A percentile compares a stretch with the other conserved stretches of the same genome.
These are phyloP conservation scores for Melocanna baccifera DNA, from an alignment of 176 grass and related monocot genomes.

Conservation along the genomic window DNA sequence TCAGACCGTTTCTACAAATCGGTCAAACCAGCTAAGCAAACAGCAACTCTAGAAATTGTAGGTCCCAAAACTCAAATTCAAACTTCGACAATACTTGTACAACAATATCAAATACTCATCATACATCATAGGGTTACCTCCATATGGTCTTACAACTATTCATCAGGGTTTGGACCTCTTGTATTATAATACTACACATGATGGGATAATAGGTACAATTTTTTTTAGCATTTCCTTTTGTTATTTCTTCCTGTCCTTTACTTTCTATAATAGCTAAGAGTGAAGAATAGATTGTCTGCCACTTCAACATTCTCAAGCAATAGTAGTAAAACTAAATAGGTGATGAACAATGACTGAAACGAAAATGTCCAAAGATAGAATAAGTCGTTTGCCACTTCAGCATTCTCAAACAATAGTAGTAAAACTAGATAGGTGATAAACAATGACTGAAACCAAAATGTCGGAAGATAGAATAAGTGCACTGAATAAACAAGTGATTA, in stretches of 20 bases:
- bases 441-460: background rate
- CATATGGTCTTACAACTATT: background rate
- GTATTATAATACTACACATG: constrained; percentile 1
- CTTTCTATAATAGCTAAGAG: constrained; percentile 2
- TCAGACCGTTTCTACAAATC: too few relatives aligned
- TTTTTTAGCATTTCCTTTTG: background rate
- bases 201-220: background rate
- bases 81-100: too few relatives aligned
- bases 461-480: background rate
- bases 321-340: background rate
- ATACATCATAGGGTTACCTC: rapidly evolving
- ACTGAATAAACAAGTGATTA: background rate
- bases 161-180: constrained; percentile 19
- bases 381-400: constrained; percentile 14
- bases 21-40: too few relatives aligned
- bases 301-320: constrained; percentile 25
- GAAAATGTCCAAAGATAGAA: too few relatives aligned
- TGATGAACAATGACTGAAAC: too few relatives aligned
- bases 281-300: background rate
- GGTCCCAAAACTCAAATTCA: too few relatives aligned
- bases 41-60: too few relatives aligned
- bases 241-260: constrained; percentile 6
- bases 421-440: background rate
- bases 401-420: background rate
- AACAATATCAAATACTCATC: too few relatives aligned